Evolutionary conservation across 2,329 filamentous ascomycete genomes (phyloP), one percentile per base, ranked within the genome.

Genomic region (Microcyclospora tardicrescens): DNA sequence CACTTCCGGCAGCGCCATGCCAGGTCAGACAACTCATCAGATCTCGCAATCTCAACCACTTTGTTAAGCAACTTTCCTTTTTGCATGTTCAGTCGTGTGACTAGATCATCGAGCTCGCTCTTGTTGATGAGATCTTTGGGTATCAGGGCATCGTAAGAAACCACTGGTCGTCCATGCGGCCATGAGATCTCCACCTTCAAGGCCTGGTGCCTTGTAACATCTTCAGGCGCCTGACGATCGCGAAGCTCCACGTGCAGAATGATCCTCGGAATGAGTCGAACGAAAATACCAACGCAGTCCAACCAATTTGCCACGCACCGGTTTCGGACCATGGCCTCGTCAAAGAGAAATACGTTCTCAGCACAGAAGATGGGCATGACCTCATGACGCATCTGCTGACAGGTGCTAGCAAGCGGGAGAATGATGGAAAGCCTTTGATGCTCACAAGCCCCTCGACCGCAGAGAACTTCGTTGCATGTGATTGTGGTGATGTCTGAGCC

Each of bases 311-410:
- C 39, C 2, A 45, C 43, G 33, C 51, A 54, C n/a, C 42, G 40
- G 30, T 50, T 44, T 13, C 43, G 41, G 14, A 53, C 49, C 19
- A 47, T 46, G 10, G 40, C 42, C 19, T 44, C 40, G 35, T 54
- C 49, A 36, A 54, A 54, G 12, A 35, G 19, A 38, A 53, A 46
- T 6, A 24, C 19, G 28, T 53, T 51, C 40, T 54, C 50, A 16
- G 38, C 33, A 38, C 37, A 42, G 43, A 42, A 53, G 35, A 54
- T 51, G 2, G 47, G 44, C 35, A 46, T 40, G 15, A 46, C 34
- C 40, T 54, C 51, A 27, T 41, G 40, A 31, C 51, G 42, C 12
- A 53, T 44, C 38, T 53, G 49, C 11, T 38, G 41, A 37, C 50
- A 53, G 16, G 51, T 49, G 35, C 38, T 46, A 29, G 50, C 43